Evolutionary conservation across 257 asterid genomes (phyloP).

Genomic region (Solanum lycopersicoides): DNA sequence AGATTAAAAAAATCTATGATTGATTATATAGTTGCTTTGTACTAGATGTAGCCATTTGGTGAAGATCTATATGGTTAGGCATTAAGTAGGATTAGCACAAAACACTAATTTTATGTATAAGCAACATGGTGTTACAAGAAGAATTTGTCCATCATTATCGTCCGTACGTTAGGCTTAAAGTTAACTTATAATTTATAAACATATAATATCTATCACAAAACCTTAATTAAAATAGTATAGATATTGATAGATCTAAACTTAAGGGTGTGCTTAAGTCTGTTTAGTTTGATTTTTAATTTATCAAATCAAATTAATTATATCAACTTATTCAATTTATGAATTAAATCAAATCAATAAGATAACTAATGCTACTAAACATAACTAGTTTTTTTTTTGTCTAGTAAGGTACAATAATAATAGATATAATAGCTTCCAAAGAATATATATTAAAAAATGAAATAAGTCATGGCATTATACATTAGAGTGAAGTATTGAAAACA

Average conservation of each 20-base stretch:
- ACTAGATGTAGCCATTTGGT: neutral
- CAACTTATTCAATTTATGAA: too few species aligned
- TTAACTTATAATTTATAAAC: neutral
- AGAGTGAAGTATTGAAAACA: too few species aligned
- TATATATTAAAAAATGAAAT: too few species aligned
- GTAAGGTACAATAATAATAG: too few species aligned
- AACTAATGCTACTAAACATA: too few species aligned
- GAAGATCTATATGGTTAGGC: neutral
- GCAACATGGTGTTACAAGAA: neutral
- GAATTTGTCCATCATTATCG: neutral
- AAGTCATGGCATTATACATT: too few species aligned
- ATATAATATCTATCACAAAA: neutral
- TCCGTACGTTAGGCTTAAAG: neutral
- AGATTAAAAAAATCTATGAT: neutral
- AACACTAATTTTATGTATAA: neutral
- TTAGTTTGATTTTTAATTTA: neutral
- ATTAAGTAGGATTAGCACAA: neutral
- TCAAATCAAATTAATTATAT: neutral
- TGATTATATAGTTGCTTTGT: neutral
- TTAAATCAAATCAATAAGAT: neutral
- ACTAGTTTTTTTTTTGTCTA: too few species aligned
- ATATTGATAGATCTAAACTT: neutral
- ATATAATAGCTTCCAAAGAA: too few species aligned
- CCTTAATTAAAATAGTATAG: neutral
- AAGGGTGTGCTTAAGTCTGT: neutral